Evolutionary conservation across 1,139 yeast species (phyloP).

Genomic region (Casaregolazyma suthepensis): DNA sequence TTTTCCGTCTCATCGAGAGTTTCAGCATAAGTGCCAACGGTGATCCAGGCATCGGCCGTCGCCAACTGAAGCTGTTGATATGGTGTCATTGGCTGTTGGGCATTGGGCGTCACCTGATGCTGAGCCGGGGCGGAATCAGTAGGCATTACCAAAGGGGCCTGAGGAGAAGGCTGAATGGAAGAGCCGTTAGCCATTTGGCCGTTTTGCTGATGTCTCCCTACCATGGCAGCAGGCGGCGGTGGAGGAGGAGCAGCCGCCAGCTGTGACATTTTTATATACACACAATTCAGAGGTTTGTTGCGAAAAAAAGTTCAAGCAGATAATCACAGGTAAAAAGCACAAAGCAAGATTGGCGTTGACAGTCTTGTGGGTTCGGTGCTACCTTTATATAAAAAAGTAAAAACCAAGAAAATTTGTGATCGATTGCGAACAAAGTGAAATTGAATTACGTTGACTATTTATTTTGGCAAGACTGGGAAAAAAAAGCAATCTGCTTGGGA

Average conservation of each 20-base stretch:
- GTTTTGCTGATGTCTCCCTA: slow-evolving; percentile 7
- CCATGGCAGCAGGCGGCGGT: slow-evolving; percentile 9
- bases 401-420: background rate
- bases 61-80: slow-evolving; percentile 41
- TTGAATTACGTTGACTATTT: background rate
- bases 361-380: background rate
- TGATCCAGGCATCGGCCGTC: slow-evolving; percentile 89
- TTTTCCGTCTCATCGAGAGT: slow-evolving; percentile 82
- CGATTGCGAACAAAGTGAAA: background rate
- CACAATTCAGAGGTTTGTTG: background rate
- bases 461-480: background rate
- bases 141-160: slow-evolving; percentile 5
- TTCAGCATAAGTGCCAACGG: slow-evolving; percentile 84
- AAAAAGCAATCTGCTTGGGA: background rate
- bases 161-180: slow-evolving; percentile 6
- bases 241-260: slow-evolving; percentile 12
- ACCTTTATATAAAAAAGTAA: background rate
- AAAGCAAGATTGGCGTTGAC: background rate
- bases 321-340: background rate
- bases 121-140: slow-evolving; percentile 3
- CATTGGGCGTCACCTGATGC: slow-evolving; percentile 13
- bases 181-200: slow-evolving; percentile 9
- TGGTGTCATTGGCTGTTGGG: slow-evolving; percentile 35
- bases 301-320: too few species aligned
- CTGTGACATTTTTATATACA: slow-evolving; percentile 10